Percentiles rank a stretch among this genome's conserved stretches.
Conservation (phyloP, 805 yeast genomes). For the Kuraishia hungarica region DNA sequence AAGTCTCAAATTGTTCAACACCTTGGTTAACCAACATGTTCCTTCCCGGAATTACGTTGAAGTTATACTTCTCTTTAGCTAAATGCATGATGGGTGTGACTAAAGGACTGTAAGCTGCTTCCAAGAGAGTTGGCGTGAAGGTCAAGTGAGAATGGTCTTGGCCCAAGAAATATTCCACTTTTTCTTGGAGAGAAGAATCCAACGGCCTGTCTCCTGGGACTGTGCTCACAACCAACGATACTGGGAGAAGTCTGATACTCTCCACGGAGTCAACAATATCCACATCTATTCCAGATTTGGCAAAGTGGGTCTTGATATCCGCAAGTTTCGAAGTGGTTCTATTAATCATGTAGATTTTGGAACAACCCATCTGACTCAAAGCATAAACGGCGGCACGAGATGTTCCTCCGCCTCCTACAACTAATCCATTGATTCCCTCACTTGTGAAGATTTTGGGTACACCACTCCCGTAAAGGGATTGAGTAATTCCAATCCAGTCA, state of each 20-base stretch:
- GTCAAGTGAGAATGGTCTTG: slow-evolving; percentile 24
- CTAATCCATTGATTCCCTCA: slow-evolving; percentile 48
- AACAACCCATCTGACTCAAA: slow-evolving; percentile 68
- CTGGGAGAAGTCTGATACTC: slow-evolving; percentile 33
- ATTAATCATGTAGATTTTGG: slow-evolving; percentile 68
- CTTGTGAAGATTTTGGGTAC: slow-evolving; percentile 33
- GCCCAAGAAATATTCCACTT: slow-evolving; percentile 37
- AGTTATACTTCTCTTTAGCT: slow-evolving; percentile 52
- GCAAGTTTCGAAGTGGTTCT: slow-evolving; percentile 63
- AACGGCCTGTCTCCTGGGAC: slow-evolving; percentile 76
- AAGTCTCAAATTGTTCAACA: slow-evolving; percentile 70
- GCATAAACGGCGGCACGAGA: slow-evolving; percentile 93
- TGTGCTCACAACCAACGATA: slow-evolving; percentile 66
- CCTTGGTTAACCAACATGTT: slow-evolving; percentile 94
- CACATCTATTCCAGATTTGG: slow-evolving; percentile 43
- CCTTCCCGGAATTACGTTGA: slow-evolving; percentile 86
- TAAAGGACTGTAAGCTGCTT: slow-evolving; percentile 91
- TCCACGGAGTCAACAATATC: slow-evolving; percentile 42
- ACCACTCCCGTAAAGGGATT: slow-evolving; percentile 58
- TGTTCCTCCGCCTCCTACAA: slow-evolving; percentile 97
- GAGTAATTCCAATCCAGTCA: slow-evolving; percentile 85
- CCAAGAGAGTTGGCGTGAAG: slow-evolving; percentile 54
- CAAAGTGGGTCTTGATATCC: slow-evolving; percentile 54
- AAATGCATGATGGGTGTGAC: slow-evolving; percentile 80
- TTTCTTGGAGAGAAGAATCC: slow-evolving; percentile 39